Evolutionary conservation across 164 flowering plant genomes (phyloP).

Genomic region (Saururus chinensis): DNA sequence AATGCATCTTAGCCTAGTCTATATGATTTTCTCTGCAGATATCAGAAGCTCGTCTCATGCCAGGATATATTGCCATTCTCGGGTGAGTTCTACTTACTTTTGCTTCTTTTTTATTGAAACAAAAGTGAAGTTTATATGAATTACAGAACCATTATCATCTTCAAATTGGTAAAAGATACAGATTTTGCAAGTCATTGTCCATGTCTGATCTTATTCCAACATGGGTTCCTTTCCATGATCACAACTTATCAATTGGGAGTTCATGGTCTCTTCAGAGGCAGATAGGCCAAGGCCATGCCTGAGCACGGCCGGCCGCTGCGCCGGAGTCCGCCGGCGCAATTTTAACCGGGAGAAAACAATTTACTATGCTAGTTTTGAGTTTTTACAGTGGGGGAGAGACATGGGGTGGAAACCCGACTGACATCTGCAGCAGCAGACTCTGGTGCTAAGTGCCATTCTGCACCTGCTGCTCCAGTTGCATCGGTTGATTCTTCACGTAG

Average conservation of each 20-base stretch:
- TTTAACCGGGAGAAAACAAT: too few relatives aligned
- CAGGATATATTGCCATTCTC: background rate
- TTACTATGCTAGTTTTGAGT: background rate
- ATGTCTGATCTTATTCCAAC: background rate
- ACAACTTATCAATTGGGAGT: background rate
- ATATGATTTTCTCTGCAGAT: background rate
- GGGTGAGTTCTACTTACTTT: background rate
- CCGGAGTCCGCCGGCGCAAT: too few relatives aligned
- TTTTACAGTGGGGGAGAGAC: background rate
- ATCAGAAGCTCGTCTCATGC: background rate
- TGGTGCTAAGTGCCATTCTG: background rate
- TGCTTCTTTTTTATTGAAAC: too few relatives aligned
- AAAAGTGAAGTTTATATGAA: too few relatives aligned
- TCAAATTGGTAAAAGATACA: too few relatives aligned
- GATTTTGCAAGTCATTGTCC: background rate
- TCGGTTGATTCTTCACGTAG: background rate
- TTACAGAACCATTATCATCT: too few relatives aligned
- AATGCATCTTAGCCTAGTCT: background rate
- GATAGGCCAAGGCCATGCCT: background rate
- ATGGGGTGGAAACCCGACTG: background rate
- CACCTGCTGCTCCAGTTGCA: background rate
- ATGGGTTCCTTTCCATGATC: background rate
- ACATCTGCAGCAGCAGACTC: background rate
- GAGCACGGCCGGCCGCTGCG: too few relatives aligned
- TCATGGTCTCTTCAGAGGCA: background rate